Conservation (phyloP, 768 basidiomycete genomes). For the Leccinum aurantiacum region DNA sequence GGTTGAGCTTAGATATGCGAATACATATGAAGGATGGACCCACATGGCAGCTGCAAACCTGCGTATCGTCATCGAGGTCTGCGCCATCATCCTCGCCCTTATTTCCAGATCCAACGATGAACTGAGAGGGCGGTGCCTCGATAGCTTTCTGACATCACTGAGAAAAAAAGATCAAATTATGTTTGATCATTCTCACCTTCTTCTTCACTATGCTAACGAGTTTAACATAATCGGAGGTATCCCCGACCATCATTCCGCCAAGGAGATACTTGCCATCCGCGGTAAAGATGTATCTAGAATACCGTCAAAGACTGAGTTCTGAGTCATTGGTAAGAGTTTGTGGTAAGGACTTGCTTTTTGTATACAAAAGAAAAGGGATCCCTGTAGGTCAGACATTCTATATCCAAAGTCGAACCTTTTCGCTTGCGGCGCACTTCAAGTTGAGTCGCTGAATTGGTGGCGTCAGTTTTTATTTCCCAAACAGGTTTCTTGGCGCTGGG, state of each 20-base stretch:
- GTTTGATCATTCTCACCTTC: constrained; percentile 40
- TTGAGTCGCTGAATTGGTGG: neutral
- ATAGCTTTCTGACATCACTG: constrained; percentile 51
- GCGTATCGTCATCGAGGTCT: constrained; percentile 70
- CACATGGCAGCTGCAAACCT: constrained; percentile 70
- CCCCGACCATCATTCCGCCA: constrained; percentile 82
- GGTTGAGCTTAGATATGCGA: neutral
- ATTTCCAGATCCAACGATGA: constrained; percentile 57
- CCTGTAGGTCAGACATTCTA: constrained; percentile 63
- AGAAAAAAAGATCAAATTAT: neutral
- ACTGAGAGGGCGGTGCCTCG: constrained; percentile 61
- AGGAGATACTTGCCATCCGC: constrained; percentile 69
- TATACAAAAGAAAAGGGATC: constrained; percentile 73
- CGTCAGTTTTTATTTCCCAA: constrained; percentile 25
- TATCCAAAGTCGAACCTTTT: constrained; percentile 7
- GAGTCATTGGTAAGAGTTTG: neutral
- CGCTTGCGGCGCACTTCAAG: neutral
- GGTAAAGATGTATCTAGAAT: constrained; percentile 59
- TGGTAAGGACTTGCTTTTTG: constrained; percentile 48
- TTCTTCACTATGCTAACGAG: constrained; percentile 70
- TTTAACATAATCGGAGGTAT: constrained; percentile 65
- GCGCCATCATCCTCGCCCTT: constrained; percentile 57
- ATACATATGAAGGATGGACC: constrained; percentile 11
- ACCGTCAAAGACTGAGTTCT: neutral
- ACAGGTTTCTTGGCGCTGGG: neutral